These are phyloP conservation scores for Aspergillus amoenus DNA, from an alignment of 2,329 filamentous ascomycete species.

Conservation along the genomic window DNA sequence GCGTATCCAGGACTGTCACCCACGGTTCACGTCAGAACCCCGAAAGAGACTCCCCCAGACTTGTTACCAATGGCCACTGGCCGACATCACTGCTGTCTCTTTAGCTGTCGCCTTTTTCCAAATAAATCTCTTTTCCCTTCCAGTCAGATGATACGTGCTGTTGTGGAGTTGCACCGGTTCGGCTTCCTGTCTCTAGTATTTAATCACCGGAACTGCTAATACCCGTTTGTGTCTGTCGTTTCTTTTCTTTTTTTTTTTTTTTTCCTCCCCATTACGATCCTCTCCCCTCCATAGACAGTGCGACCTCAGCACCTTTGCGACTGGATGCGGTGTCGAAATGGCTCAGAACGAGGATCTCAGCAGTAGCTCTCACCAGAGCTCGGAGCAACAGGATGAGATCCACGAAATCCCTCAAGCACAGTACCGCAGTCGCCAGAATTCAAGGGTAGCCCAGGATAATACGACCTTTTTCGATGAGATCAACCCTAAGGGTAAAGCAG, in stretches of 20 bases:
- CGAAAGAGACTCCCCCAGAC: not conserved
- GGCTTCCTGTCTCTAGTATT: not conserved
- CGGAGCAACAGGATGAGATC: conserved; percentile 15
- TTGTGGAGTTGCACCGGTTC: not conserved
- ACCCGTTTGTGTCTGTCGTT: not conserved
- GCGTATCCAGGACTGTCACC: not conserved
- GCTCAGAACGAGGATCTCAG: conserved; percentile 5
- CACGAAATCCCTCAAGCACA: conserved; percentile 13
- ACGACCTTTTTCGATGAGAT: conserved; percentile 27
- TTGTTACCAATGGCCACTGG: not conserved
- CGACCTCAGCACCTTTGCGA: not conserved
- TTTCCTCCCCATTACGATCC: not conserved
- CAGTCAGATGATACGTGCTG: not conserved
- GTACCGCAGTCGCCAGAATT: conserved; percentile 17
- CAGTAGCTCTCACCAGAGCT: conserved; percentile 14
- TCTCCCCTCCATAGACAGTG: not conserved
- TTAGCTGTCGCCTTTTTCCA: no score
- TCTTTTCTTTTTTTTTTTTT: no score
- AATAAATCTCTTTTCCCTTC: not conserved
- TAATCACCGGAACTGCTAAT: not conserved
- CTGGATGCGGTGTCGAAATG: conserved; percentile 10
- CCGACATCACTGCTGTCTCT: not conserved
- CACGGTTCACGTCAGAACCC: not conserved
- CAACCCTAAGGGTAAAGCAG: conserved; percentile 23
- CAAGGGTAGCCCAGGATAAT: conserved; percentile 18